Percentiles rank a stretch among this genome's conserved stretches.
Conservation (phyloP, 768 basidiomycete genomes). For the Cystobasidium ongulense region DNA sequence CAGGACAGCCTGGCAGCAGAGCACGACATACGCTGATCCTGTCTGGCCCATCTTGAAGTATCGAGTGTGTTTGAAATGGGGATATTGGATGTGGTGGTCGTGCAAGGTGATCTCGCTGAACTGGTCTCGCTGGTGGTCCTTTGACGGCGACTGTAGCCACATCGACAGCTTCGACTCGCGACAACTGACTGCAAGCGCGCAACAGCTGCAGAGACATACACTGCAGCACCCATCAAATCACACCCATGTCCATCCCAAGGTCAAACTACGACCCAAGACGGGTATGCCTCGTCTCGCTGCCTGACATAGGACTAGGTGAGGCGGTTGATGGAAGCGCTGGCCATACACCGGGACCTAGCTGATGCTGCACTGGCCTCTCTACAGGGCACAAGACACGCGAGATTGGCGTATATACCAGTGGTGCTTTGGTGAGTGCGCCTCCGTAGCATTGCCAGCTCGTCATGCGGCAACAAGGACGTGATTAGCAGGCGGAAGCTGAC, state of each 20-base stretch:
- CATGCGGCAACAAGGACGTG: neutral
- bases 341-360: neutral
- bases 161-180: neutral
- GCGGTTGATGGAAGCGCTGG: neutral
- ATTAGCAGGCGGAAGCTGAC: neutral
- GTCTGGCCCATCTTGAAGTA: conserved; percentile 23
- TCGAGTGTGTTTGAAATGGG: neutral
- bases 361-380: neutral
- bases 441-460: neutral
- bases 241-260: neutral
- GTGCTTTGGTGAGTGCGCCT: conserved; percentile 67
- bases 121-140: neutral
- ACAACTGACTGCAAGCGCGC: neutral
- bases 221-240: neutral
- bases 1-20: neutral
- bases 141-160: neutral
- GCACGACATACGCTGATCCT: conserved; percentile 21
- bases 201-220: neutral
- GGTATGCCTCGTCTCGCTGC: conserved; percentile 26
- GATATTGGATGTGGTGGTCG: neutral
- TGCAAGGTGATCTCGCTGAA: neutral
- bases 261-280: conserved; percentile 26
- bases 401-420: conserved; percentile 81
- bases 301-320: conserved; percentile 26
- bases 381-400: conserved; percentile 55